Evolutionary conservation across 23 red algal genomes (phyloP).

Genomic region (Porphyridium purpureum): DNA sequence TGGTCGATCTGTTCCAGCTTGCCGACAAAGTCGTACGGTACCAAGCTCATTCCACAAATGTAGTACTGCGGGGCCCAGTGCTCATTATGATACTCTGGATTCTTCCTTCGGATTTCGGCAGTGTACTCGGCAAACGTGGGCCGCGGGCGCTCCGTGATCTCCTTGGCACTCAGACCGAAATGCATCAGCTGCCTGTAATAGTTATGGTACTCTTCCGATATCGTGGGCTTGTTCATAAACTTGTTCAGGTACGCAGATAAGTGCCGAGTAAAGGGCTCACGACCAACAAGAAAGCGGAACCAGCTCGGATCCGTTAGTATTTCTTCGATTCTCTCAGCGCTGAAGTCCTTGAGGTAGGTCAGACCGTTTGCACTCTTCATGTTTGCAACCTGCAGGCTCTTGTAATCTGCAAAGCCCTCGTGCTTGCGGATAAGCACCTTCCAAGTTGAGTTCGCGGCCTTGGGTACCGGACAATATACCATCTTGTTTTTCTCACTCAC

Average conservation of each 20-base stretch:
- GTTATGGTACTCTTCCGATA: constrained; percentile 22
- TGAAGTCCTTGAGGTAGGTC: constrained; percentile 61
- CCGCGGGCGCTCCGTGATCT: constrained; percentile 12
- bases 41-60: constrained; percentile 45
- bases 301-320: no score
- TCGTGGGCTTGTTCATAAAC: constrained; percentile 30
- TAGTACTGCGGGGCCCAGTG: constrained; percentile 76
- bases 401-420: constrained; percentile 32
- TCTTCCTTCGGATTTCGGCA: constrained; percentile 20
- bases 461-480: constrained; percentile 60
- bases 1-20: constrained; percentile 37
- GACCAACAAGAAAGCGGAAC: constrained; percentile 68
- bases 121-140: constrained; percentile 36
- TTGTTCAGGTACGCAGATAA: constrained; percentile 85
- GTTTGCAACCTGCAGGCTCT: constrained; percentile 18
- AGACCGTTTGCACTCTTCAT: constrained; percentile 14
- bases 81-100: constrained; percentile 31
- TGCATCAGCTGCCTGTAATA: constrained; percentile 32
- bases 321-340: no score
- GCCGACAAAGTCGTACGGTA: constrained; percentile 81
- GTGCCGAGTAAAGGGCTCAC: constrained; percentile 51
- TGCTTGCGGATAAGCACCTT: constrained; percentile 54
- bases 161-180: no score
- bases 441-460: constrained; percentile 71
- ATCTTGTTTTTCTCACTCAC: constrained; percentile 32